A percentile compares a stretch with the other conserved stretches of the same genome.
Conservation (phyloP, 805 yeast genomes). For the Komagataella pseudopastoris region DNA sequence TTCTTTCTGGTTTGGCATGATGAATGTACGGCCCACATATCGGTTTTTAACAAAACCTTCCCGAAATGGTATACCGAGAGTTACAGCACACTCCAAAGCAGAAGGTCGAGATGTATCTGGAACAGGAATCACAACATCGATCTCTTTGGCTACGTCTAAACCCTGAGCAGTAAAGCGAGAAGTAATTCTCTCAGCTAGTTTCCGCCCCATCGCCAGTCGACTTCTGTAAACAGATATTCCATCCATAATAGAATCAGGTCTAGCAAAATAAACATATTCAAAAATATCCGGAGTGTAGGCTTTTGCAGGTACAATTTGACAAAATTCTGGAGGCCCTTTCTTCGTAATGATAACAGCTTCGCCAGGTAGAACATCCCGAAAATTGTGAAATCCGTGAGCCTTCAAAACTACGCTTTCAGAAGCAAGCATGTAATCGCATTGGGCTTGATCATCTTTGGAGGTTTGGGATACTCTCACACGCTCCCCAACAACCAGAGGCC, state of each 20-base stretch:
- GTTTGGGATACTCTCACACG: conserved; percentile 28
- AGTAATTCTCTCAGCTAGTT: conserved; percentile 62
- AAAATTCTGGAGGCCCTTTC: conserved; percentile 61
- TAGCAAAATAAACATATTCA: conserved; percentile 95
- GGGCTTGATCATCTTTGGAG: conserved; percentile 32
- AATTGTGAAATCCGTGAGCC: conserved; percentile 75
- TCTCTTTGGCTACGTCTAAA: conserved; percentile 34
- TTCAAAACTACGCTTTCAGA: conserved; percentile 90
- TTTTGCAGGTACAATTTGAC: conserved; percentile 69
- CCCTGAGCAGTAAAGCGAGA: conserved; percentile 22
- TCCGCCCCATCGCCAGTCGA: conserved; percentile 86
- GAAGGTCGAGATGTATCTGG: conserved; percentile 98
- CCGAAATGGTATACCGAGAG: conserved; percentile 71
- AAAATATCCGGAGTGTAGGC: conserved; percentile 90
- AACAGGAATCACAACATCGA: conserved; percentile 95
- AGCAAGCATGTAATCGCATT: conserved; percentile 84
- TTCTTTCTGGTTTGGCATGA: conserved; percentile 96
- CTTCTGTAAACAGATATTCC: conserved; percentile 95
- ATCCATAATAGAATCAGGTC: conserved; percentile 92
- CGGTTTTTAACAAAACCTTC: conserved; percentile 97
- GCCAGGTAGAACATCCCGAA: conserved; percentile 83
- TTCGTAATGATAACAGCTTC: conserved; percentile 93
- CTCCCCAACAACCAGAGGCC: conserved; percentile 84
- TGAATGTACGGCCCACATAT: conserved; percentile 94
- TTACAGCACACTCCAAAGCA: conserved; percentile 83